Evolutionary conservation across 108 stramenopile genomes (phyloP).

Genomic region (Ochromonas danica): DNA sequence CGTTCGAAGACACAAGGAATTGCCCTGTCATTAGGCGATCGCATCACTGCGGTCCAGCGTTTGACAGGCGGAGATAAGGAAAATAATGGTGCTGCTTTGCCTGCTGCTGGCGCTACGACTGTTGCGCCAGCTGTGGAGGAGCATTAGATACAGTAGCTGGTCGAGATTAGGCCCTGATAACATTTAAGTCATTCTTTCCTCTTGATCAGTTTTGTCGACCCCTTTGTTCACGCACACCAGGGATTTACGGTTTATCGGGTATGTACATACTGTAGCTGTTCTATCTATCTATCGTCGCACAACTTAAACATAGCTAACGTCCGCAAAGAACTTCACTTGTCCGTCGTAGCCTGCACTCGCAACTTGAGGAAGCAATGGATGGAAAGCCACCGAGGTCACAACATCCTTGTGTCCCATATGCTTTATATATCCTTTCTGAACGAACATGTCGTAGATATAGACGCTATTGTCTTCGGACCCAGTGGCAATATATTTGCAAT

Average conservation of each 20-base stretch:
- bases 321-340: slow-evolving; percentile 18
- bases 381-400: slow-evolving; percentile 38
- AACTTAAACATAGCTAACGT: background rate
- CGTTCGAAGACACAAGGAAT: slow-evolving; percentile 99
- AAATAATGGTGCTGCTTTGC: slow-evolving; percentile 22
- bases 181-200: background rate
- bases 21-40: slow-evolving; percentile 95
- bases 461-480: slow-evolving; percentile 45
- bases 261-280: too few relatives aligned
- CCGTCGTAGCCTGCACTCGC: slow-evolving; percentile 47
- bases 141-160: background rate
- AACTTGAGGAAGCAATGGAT: slow-evolving; percentile 40
- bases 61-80: too few relatives aligned
- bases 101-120: background rate
- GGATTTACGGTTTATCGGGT: too few relatives aligned
- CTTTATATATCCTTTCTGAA: background rate
- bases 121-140: background rate
- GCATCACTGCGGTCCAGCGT: slow-evolving; percentile 92
- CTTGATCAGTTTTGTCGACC: background rate
- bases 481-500: slow-evolving; percentile 41
- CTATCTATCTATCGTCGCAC: background rate
- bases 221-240: too few relatives aligned
- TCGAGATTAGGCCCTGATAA: background rate
- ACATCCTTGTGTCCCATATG: slow-evolving; percentile 33
- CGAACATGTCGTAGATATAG: slow-evolving; percentile 35